Conservation (phyloP, 305 asterid genomes). For the Fraxinus dipetala region DNA sequence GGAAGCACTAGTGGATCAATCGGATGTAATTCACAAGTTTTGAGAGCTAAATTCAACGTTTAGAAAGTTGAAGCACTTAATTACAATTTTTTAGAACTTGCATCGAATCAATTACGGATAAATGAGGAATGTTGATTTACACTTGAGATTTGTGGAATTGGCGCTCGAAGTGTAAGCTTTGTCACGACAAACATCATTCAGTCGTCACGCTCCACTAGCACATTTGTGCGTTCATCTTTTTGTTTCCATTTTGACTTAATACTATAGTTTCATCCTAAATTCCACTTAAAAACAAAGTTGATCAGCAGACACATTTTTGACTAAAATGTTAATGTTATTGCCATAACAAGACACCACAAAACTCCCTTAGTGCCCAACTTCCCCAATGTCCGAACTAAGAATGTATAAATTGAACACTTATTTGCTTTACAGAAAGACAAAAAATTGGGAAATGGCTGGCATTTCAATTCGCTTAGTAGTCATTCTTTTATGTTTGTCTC, state of each 20-base stretch:
- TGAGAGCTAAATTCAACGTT: no score
- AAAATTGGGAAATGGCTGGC: conserved; percentile 21
- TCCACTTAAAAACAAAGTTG: conserved; percentile 18
- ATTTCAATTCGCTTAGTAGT: conserved; percentile 16
- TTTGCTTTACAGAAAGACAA: background rate
- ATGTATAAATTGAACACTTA: conserved; percentile 8
- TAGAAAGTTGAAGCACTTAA: no score
- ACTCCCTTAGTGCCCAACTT: background rate
- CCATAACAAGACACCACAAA: conserved; percentile 22
- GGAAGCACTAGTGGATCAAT: no score
- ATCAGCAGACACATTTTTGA: conserved; percentile 18
- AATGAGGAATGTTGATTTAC: no score
- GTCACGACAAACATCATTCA: background rate
- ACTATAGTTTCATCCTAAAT: conserved; percentile 9
- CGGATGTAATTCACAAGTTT: no score
- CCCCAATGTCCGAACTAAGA: conserved; percentile 16
- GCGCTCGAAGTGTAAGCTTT: background rate
- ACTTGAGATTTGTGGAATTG: no score
- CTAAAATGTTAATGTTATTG: conserved; percentile 9
- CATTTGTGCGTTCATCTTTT: conserved; percentile 12
- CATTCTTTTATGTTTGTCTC: conserved; percentile 25
- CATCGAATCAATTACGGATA: no score
- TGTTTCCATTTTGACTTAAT: conserved; percentile 25
- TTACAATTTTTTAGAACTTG: no score
- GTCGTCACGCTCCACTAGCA: conserved; percentile 27